These are phyloP conservation scores for Vigna hirtella DNA, from an alignment of 306 rosid genomes.

Conservation along the genomic window DNA sequence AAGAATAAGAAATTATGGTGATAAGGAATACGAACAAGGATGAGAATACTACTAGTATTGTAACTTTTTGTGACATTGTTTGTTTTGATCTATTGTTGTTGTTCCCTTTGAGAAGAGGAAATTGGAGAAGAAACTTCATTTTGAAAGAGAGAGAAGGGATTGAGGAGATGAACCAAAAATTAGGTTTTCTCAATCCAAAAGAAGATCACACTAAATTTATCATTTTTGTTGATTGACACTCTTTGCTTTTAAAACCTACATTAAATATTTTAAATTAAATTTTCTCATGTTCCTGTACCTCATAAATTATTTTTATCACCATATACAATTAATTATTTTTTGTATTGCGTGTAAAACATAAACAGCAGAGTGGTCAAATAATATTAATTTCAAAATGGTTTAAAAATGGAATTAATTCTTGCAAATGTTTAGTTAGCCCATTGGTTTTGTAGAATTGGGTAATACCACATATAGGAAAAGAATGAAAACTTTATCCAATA, in stretches of 20 bases:
- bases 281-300: background rate
- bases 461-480: background rate
- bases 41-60: conserved; percentile 44
- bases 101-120: conserved; percentile 49
- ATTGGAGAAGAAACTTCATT: conserved; percentile 56
- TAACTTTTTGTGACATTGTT: conserved; percentile 51
- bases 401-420: background rate
- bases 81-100: conserved; percentile 37
- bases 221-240: background rate
- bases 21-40: conserved; percentile 47
- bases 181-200: background rate
- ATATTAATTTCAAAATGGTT: background rate
- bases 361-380: background rate
- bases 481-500: background rate
- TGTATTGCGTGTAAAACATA: background rate
- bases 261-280: background rate
- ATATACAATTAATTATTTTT: background rate
- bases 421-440: background rate
- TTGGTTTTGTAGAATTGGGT: background rate
- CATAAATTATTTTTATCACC: background rate
- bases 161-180: background rate
- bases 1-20: conserved; percentile 51
- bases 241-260: background rate
- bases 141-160: conserved; percentile 1
- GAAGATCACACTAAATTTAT: background rate